phyloP scores from a whole-genome alignment of 352 stramenopile species.

The Phytophthora sojae region DNA sequence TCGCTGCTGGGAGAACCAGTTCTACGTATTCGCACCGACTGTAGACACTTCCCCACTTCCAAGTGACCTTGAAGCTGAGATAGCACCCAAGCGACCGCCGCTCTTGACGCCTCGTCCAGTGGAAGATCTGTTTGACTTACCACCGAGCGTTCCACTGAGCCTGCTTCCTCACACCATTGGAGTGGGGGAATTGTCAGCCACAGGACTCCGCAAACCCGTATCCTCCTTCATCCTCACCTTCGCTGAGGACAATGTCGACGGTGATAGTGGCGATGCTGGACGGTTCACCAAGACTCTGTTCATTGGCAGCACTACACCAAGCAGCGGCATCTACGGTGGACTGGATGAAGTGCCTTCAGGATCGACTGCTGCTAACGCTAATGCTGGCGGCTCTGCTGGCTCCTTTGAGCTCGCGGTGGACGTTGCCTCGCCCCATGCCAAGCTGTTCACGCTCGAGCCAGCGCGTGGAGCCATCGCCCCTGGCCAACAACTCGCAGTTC shows the following conservation, averaged over 20 bases:
- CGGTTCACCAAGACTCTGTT: constrained; percentile 38
- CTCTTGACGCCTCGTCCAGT: constrained; percentile 30
- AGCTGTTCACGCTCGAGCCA: constrained; percentile 76
- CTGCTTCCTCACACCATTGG: constrained; percentile 23
- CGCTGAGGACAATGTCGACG: constrained; percentile 3
- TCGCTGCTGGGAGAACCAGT: constrained; percentile 81
- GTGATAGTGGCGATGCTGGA: constrained; percentile 17
- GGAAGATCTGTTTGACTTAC: constrained; percentile 81
- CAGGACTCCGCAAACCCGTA: constrained; percentile 55
- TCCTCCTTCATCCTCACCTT: constrained; percentile 60
- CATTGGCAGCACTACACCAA: constrained; percentile 58
- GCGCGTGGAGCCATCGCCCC: constrained; percentile 63
- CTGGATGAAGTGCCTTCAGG: constrained; percentile 21
- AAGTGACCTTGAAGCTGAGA: not conserved
- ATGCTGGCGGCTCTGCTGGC: constrained; percentile 20
- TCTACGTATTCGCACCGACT: constrained; percentile 67
- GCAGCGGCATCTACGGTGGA: constrained; percentile 30
- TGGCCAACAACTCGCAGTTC: constrained; percentile 64
- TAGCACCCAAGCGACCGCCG: constrained; percentile 15
- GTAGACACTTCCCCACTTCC: not conserved
- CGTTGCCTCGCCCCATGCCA: constrained; percentile 53
- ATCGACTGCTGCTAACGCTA: not conserved
- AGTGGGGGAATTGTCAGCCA: constrained; percentile 23
- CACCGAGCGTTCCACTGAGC: constrained; percentile 50
- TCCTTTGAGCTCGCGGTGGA: constrained; percentile 77